Evolutionary conservation across 106 monocot genomes (phyloP), one percentile per base, ranked within the genome.

Genomic region (Iris macrosiphon): DNA sequence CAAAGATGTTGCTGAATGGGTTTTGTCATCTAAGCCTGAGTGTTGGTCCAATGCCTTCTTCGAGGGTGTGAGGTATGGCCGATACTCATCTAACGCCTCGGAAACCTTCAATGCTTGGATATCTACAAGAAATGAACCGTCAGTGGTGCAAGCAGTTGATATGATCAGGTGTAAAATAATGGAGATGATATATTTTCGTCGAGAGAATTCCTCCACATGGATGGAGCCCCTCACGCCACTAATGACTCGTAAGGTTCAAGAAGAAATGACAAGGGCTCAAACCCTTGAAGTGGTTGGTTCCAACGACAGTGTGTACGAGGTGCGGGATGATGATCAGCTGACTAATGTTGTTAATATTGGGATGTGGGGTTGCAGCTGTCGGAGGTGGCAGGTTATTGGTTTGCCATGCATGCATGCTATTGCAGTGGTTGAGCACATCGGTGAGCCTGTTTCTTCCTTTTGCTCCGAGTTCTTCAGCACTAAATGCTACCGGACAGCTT

Each of bases 11-110:
- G 76, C 89, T 4, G 90, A 80, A 17, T 98, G 96, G 96, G 74
- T 98, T 31, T 49, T 86, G 51, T 63, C 63, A 3, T 69, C 52
- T 10, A 82, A 83, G 21, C 96, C 96, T 3, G 90, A 90, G 8
- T 40, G 49, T 20, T 98, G 96, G 96, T 98, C 96, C 4, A 79
- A 90, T 65, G 85, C 87, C 14, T 90, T 66, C 55, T 87, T 98
- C 65, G 91, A 90, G 66, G 96, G 96, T 10, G 17, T 68, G 23
- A 63, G 96, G 8, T 72, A 66, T 28, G 76, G 89, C 7, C 58
- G 46, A 16, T 70, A 87, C 46, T 83, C 83, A 15, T 86, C 83
- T 15, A 72, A 59, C 60, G 86, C 69, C 1, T 12, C 50, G 3
- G 86, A 82, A 42, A 62, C 49, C 7, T 77, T 83, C 55, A 72